Percentiles rank a stretch among this genome's conserved stretches.
Conservation (phyloP, 805 yeast species). For the Schwanniomyces vanrijiae region DNA sequence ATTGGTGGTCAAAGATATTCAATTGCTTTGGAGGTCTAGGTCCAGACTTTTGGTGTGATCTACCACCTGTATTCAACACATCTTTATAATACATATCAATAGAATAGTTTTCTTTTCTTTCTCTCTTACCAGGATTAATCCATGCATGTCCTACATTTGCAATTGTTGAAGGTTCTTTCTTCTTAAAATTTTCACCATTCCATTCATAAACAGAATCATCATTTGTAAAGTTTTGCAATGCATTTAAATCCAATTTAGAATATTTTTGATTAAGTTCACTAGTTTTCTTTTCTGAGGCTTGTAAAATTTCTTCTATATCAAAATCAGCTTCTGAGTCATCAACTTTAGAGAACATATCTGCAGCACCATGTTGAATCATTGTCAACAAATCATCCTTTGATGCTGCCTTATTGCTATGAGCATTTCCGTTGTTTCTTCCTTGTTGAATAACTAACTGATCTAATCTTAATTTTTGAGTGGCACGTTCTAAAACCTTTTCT, state of each 20-base stretch:
- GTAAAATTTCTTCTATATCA: conserved; percentile 62
- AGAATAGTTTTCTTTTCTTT: conserved; percentile 79
- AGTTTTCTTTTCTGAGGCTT: conserved; percentile 64
- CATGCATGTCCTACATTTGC: conserved; percentile 58
- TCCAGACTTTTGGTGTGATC: conserved; percentile 49
- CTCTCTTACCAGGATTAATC: conserved; percentile 86
- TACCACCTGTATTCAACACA: conserved; percentile 71
- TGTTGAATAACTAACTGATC: conserved; percentile 85
- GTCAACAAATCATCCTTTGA: conserved; percentile 72
- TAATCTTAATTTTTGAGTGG: conserved; percentile 73
- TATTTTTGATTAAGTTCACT: conserved; percentile 61
- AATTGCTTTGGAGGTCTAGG: conserved; percentile 86
- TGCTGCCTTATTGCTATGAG: conserved; percentile 37
- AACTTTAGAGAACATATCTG: conserved; percentile 50
- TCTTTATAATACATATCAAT: conserved; percentile 86
- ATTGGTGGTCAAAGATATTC: conserved; percentile 86
- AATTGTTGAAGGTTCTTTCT: conserved; percentile 52
- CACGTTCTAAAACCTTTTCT: conserved; percentile 78
- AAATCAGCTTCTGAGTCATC: conserved; percentile 41
- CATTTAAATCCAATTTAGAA: conserved; percentile 69
- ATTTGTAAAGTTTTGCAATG: conserved; percentile 71
- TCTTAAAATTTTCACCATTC: conserved; percentile 82
- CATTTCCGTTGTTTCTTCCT: conserved; percentile 47
- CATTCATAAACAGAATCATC: conserved; percentile 76
- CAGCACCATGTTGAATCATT: conserved; percentile 85